These are phyloP conservation scores for Puccinia triticina DNA, from an alignment of 1,284 basidiomycete genomes.

Conservation along the genomic window DNA sequence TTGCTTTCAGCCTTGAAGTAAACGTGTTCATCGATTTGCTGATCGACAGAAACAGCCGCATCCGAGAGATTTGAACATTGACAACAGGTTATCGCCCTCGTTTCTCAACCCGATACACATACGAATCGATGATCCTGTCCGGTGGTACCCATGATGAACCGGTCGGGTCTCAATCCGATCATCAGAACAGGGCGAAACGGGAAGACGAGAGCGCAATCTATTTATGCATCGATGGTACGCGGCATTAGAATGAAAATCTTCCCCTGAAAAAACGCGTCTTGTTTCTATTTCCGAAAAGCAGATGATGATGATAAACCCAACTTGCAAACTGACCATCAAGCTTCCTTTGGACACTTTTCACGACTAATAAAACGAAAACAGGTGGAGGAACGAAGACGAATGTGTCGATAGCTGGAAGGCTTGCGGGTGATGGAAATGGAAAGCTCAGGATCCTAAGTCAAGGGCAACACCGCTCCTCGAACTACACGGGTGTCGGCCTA, in stretches of 20 bases:
- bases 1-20: no score
- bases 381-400: constrained; percentile 47
- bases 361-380: background rate
- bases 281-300: background rate
- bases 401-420: constrained; percentile 35
- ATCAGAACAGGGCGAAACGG: no score
- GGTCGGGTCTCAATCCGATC: no score
- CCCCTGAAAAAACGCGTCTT: no score
- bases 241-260: no score
- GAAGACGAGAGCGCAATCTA: background rate
- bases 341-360: background rate
- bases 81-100: no score
- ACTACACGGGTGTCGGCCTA: constrained; percentile 32
- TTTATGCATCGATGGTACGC: constrained; percentile 16
- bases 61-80: no score
- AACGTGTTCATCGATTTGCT: no score
- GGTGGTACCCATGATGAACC: no score
- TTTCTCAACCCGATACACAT: no score
- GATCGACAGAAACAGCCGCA: no score
- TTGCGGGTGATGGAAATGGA: background rate
- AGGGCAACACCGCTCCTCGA: constrained; percentile 24
- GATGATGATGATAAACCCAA: background rate
- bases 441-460: background rate
- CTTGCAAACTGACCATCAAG: background rate
- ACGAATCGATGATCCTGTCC: no score